Evolutionary conservation across 1,139 yeast genomes (phyloP).

Genomic region (Candida sanyaensis): DNA sequence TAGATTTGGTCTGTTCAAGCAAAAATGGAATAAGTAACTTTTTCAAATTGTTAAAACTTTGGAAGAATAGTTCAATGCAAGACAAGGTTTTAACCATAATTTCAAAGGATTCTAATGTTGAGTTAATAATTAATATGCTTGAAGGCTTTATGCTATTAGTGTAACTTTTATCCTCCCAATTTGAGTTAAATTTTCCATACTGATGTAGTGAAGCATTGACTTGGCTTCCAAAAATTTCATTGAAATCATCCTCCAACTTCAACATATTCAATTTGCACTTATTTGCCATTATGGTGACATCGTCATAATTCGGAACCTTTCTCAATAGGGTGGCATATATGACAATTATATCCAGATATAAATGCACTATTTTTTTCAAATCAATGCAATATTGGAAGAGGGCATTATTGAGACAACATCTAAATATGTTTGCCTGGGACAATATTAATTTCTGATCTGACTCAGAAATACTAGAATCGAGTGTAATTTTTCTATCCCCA

Average conservation of each 20-base stretch:
- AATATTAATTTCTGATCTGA: conserved; percentile 28
- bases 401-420: conserved; percentile 36
- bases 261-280: conserved; percentile 24
- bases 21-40: conserved; percentile 41
- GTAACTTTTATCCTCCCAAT: conserved; percentile 33
- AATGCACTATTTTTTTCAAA: conserved; percentile 36
- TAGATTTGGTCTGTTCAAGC: conserved; percentile 29
- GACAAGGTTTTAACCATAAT: conserved; percentile 24
- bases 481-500: conserved; percentile 29
- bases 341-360: conserved; percentile 40
- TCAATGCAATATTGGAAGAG: conserved; percentile 28
- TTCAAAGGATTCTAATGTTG: conserved; percentile 25
- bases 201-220: neutral
- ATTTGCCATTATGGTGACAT: conserved; percentile 37
- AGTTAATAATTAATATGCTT: conserved; percentile 21
- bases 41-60: conserved; percentile 38
- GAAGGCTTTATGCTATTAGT: conserved; percentile 26
- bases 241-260: conserved; percentile 36
- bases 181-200: conserved; percentile 3
- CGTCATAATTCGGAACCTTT: conserved; percentile 46
- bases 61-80: conserved; percentile 38
- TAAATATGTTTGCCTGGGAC: conserved; percentile 32
- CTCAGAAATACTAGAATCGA: conserved; percentile 21
- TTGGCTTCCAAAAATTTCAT: conserved; percentile 26
- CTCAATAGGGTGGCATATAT: conserved; percentile 42